Evolutionary conservation across 2,329 filamentous ascomycete species (phyloP).

Genomic region (Colletotrichum coccodes): DNA sequence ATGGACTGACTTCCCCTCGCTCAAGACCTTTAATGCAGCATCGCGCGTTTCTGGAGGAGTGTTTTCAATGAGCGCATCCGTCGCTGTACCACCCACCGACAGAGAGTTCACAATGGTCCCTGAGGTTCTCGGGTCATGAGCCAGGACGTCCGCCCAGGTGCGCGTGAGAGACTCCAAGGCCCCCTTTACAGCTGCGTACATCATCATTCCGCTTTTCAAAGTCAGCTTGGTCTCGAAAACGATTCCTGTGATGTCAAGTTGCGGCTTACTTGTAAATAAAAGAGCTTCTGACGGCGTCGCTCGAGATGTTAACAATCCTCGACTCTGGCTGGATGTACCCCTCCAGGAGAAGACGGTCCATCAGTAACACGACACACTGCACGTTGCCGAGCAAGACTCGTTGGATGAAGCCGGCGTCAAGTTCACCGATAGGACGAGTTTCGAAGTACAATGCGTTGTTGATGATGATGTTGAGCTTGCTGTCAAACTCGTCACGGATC

Average conservation of each 20-base stretch:
- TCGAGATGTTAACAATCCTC: constrained; percentile 47
- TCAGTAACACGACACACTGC: constrained; percentile 46
- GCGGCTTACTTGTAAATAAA: neutral
- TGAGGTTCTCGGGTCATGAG: constrained; percentile 45
- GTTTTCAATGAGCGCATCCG: constrained; percentile 45
- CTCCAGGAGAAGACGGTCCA: constrained; percentile 45
- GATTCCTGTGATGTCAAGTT: neutral
- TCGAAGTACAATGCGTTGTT: constrained; percentile 42
- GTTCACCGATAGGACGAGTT: constrained; percentile 41
- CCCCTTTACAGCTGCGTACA: constrained; percentile 47
- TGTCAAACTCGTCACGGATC: constrained; percentile 35
- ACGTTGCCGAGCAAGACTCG: constrained; percentile 46
- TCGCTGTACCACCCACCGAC: constrained; percentile 44
- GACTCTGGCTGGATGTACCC: constrained; percentile 44
- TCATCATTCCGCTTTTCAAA: constrained; percentile 29
- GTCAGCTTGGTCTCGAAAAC: neutral
- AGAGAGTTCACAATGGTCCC: constrained; percentile 48
- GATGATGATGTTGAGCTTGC: constrained; percentile 45
- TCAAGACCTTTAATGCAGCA: neutral
- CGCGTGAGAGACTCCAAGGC: constrained; percentile 47
- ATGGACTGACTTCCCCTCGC: neutral
- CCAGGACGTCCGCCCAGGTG: constrained; percentile 48
- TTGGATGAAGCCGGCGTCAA: constrained; percentile 40
- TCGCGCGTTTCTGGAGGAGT: constrained; percentile 30
- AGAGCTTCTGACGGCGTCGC: neutral